Evolutionary conservation across 2,329 filamentous ascomycete genomes (phyloP).

Genomic region (Dryadomyces quercus-mongolicae): DNA sequence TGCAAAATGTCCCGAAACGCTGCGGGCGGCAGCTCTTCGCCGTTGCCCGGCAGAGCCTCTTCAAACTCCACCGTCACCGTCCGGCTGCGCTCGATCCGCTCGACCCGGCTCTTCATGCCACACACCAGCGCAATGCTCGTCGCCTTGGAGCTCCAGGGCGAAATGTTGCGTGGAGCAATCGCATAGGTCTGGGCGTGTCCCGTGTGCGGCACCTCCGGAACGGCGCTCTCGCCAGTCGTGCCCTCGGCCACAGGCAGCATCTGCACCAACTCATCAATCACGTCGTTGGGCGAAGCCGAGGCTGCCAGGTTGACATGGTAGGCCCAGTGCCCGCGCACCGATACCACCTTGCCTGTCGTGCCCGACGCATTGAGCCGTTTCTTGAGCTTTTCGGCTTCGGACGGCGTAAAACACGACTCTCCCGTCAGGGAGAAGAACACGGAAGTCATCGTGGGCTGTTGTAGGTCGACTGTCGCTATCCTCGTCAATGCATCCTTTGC

Average conservation of each 20-base stretch:
- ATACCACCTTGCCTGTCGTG: slow-evolving; percentile 30
- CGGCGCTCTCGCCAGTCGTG: slow-evolving; percentile 19
- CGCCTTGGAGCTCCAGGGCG: slow-evolving; percentile 94
- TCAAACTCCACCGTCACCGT: slow-evolving; percentile 56
- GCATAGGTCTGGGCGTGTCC: slow-evolving; percentile 40
- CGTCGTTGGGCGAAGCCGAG: slow-evolving; percentile 28
- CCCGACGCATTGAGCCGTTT: slow-evolving; percentile 27
- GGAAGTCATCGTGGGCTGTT: slow-evolving; percentile 6
- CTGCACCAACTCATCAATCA: slow-evolving; percentile 28
- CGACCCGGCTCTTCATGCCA: slow-evolving; percentile 56
- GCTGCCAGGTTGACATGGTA: slow-evolving; percentile 55
- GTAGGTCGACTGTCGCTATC: neutral
- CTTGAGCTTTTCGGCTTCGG: slow-evolving; percentile 31
- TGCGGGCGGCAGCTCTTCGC: slow-evolving; percentile 20
- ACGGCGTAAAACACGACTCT: slow-evolving; percentile 32
- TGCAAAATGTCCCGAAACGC: slow-evolving; percentile 59
- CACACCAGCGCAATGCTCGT: slow-evolving; percentile 91
- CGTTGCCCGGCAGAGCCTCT: slow-evolving; percentile 33
- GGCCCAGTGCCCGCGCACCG: slow-evolving; percentile 41
- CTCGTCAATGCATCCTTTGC: too few species aligned
- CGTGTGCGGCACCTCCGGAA: slow-evolving; percentile 29
- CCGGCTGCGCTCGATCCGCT: slow-evolving; percentile 79
- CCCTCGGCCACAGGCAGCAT: slow-evolving; percentile 29
- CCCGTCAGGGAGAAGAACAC: slow-evolving; percentile 13
- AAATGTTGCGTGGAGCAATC: slow-evolving; percentile 74